These are phyloP conservation scores for Camellia oleifera DNA, from an alignment of 179 eudicot species.

Conservation along the genomic window DNA sequence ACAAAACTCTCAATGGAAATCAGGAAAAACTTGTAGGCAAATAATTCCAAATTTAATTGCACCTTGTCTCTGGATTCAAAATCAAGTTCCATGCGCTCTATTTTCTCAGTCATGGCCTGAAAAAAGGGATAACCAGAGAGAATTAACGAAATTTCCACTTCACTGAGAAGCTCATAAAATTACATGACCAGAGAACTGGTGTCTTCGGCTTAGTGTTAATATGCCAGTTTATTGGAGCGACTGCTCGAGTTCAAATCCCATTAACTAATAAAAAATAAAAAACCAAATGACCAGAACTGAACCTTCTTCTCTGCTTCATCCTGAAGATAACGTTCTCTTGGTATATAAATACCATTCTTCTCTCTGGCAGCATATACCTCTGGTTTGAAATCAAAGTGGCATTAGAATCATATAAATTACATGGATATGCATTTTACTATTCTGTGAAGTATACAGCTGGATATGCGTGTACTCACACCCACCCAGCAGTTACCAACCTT, in stretches of 20 bases:
- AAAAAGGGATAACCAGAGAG: background rate
- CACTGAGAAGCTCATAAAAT: constrained; percentile 4
- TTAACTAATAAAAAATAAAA: background rate
- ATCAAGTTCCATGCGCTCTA: constrained; percentile 81
- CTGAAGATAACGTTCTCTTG: constrained; percentile 81
- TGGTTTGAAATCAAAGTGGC: constrained; percentile 21
- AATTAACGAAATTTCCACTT: constrained; percentile 14
- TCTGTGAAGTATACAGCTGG: background rate
- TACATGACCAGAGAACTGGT: constrained; percentile 1
- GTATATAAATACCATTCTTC: constrained; percentile 92
- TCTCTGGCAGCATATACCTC: constrained; percentile 96
- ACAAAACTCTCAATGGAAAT: background rate
- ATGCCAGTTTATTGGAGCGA: background rate
- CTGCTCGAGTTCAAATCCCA: background rate
- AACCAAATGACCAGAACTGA: background rate
- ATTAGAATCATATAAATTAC: background rate
- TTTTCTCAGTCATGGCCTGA: constrained; percentile 83
- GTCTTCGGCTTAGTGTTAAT: background rate
- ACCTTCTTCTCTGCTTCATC: constrained; percentile 98
- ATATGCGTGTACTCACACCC: background rate
- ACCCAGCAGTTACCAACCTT: constrained; percentile 44
- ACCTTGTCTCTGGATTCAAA: constrained; percentile 79
- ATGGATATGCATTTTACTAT: background rate
- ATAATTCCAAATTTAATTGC: constrained; percentile 5
- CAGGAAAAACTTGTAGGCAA: background rate